Evolutionary conservation across 164 flowering plant genomes (phyloP), one percentile per base, ranked within the genome.

Genomic region (Vitis rotundifolia): DNA sequence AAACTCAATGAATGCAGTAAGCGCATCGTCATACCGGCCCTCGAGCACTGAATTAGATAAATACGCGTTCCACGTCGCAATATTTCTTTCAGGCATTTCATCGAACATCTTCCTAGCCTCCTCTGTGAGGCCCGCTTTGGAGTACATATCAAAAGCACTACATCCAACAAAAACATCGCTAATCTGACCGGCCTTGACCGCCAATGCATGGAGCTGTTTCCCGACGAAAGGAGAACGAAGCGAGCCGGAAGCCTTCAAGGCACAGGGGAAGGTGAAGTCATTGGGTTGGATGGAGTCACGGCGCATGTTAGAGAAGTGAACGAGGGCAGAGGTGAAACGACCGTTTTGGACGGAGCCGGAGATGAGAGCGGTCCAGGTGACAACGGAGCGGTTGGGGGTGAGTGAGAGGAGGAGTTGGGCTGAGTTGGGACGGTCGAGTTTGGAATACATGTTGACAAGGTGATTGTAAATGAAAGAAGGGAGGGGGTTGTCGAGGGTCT

Each of bases 211-310:
- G 49, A 91, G 59, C 75, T 88, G 92, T 16, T 74, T 68, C 4
- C 97, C 97, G 8, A 70, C 68, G 5, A 56, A 3, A 3, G 84
- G 71, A 48, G 71, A 48, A 14, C 71, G 65, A 9, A 90, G 80
- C 8, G 81, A 72, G 9, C 80, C 82, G 3, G 87, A 78, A 11
- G 97, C 93, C 73, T 90, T 92, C 63, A 94, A 86, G 15, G 66
- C 75, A 68, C 94, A 89, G 10, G 97, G 98, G 72, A 92, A 83
- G 1, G 98, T 94, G 81, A 89, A 94, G 77, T 94, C 97, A 54
- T 94, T 94, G 66, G 98, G 97, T 0, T 2, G 63, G 16, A 92
- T 57, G 31, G 72, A 52, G 11, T 82, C 86, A 1, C 83, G 82
- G 59, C 77, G 88, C 98, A 94, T 94, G 49, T 44, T 13, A 16